These are phyloP conservation scores for Scedosporium boydii DNA, from an alignment of 2,329 filamentous ascomycete genomes.

Conservation along the genomic window DNA sequence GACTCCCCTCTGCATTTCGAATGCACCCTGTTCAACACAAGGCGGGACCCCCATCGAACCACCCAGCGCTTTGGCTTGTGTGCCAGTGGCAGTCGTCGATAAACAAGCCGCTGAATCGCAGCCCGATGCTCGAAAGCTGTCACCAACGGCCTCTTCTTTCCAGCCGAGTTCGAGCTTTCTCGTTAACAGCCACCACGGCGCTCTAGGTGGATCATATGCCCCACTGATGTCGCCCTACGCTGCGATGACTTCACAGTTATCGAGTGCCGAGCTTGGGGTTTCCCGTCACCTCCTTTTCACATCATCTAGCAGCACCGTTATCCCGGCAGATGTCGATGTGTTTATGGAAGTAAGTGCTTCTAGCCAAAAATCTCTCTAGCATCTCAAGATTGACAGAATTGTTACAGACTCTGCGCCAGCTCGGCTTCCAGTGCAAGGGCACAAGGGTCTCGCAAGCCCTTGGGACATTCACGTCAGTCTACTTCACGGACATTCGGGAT, in stretches of 20 bases:
- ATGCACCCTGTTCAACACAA: too few relatives aligned
- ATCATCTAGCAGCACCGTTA: constrained; percentile 19
- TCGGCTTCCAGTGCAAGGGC: constrained; percentile 24
- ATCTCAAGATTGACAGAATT: background rate
- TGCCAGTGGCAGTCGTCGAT: background rate
- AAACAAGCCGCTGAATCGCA: background rate
- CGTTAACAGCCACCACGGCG: background rate
- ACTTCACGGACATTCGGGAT: constrained; percentile 53
- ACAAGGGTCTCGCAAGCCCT: constrained; percentile 23
- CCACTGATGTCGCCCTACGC: background rate
- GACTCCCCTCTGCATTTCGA: background rate
- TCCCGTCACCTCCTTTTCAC: constrained; percentile 36
- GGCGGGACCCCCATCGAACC: too few relatives aligned
- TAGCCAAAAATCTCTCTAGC: background rate
- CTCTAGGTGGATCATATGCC: background rate
- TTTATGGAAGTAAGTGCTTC: constrained; percentile 33
- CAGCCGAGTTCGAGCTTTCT: constrained; percentile 28
- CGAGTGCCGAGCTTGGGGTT: constrained; percentile 37
- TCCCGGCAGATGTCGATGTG: constrained; percentile 26
- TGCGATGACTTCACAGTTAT: constrained; percentile 6
- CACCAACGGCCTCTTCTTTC: constrained; percentile 54
- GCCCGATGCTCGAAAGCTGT: constrained; percentile 36
- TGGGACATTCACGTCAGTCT: constrained; percentile 38
- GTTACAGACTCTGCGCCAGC: constrained; percentile 27
- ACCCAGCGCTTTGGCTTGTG: background rate